phyloP scores from a whole-genome alignment of 1,284 basidiomycete species.

The Stereum hirsutum region DNA sequence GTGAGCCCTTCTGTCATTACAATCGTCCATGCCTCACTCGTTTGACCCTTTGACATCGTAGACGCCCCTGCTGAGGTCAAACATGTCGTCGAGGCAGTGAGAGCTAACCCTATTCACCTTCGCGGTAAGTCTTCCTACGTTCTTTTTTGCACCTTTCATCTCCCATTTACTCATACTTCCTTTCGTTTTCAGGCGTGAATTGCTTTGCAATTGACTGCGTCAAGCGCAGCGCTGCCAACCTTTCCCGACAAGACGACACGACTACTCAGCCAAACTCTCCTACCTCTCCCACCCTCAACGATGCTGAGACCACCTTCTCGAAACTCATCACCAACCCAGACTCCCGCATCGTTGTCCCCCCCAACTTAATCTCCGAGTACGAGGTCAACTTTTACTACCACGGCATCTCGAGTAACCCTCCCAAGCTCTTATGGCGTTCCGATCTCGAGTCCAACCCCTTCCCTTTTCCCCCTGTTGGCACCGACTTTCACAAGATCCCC shows the following conservation, averaged over 20 bases:
- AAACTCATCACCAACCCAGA: conserved; percentile 12
- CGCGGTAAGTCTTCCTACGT: conserved; percentile 17
- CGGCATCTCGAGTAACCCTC: conserved; percentile 25
- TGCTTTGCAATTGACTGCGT: conserved; percentile 22
- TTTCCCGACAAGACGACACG: conserved; percentile 12
- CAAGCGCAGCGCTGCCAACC: conserved; percentile 13
- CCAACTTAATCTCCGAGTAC: conserved; percentile 19
- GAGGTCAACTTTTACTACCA: conserved; percentile 22
- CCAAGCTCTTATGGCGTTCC: conserved; percentile 26
- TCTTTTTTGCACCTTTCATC: conserved; percentile 16
- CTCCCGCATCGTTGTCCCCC: conserved; percentile 14
- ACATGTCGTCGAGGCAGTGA: conserved; percentile 17
- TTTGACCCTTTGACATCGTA: conserved; percentile 21
- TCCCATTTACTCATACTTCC: conserved; percentile 14
- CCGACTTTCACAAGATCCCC: conserved; percentile 19
- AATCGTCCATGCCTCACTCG: conserved; percentile 21
- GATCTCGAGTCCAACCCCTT: conserved; percentile 24
- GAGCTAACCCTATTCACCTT: conserved; percentile 17
- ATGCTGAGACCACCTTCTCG: conserved; percentile 16
- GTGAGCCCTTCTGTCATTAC: conserved; percentile 22
- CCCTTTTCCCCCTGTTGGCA: conserved; percentile 17
- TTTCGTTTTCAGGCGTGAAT: conserved; percentile 19
- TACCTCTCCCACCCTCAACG: conserved; percentile 15
- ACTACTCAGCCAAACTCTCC: conserved; percentile 8
- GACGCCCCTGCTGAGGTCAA: conserved; percentile 19